These are phyloP conservation scores for Colletotrichum tamarilloi DNA, from an alignment of 2,329 filamentous ascomycete genomes.

Conservation along the genomic window DNA sequence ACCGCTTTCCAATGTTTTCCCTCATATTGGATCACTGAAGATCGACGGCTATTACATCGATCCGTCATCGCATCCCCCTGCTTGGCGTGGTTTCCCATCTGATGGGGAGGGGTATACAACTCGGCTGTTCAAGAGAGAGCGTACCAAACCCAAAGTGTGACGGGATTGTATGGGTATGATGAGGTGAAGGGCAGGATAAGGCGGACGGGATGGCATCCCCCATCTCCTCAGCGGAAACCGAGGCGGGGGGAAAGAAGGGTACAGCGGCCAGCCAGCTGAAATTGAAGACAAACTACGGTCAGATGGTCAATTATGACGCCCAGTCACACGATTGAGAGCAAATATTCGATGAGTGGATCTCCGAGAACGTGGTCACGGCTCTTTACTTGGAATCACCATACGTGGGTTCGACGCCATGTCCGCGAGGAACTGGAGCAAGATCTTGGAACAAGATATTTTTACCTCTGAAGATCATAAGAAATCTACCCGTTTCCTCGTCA, in stretches of 20 bases:
- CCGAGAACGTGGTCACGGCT: neutral
- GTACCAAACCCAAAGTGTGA: neutral
- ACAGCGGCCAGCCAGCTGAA: neutral
- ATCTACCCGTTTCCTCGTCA: neutral
- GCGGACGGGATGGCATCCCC: neutral
- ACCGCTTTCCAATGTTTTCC: neutral
- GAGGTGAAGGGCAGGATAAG: neutral
- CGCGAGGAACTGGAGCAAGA: neutral
- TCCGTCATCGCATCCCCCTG: slow-evolving; percentile 4
- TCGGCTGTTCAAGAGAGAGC: neutral
- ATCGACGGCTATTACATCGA: slow-evolving; percentile 1
- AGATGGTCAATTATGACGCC: neutral
- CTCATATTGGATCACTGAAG: neutral
- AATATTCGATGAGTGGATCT: neutral
- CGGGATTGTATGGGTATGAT: neutral
- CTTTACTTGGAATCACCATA: neutral
- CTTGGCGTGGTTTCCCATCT: neutral
- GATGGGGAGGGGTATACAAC: neutral
- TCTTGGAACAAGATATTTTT: neutral
- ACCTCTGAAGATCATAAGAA: neutral
- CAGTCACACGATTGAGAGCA: neutral
- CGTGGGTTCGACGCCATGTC: neutral
- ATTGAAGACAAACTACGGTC: neutral
- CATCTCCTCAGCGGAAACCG: neutral
- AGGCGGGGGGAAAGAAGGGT: neutral